These are phyloP conservation scores for Wickerhamiella alocasiicola DNA, from an alignment of 805 yeast genomes.

Conservation along the genomic window DNA sequence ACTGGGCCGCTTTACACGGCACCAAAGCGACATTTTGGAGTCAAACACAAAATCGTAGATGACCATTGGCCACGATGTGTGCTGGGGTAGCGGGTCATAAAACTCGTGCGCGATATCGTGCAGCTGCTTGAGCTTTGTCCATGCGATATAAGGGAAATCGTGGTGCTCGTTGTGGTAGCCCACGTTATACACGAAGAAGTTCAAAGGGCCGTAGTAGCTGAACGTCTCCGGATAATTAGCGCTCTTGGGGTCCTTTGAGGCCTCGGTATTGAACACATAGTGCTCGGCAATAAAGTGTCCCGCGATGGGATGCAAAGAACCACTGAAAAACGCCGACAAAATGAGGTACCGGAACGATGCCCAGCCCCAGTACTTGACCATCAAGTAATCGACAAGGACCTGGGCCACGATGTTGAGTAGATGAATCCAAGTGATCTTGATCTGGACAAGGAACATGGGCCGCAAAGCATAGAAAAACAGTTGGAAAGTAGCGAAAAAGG, in stretches of 20 bases:
- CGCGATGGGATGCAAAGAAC: constrained; percentile 85
- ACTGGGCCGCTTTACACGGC: constrained; percentile 56
- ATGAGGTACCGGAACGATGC: constrained; percentile 54
- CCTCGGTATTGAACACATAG: constrained; percentile 45
- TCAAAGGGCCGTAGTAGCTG: constrained; percentile 75
- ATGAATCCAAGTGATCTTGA: constrained; percentile 66
- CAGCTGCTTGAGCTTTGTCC: constrained; percentile 64
- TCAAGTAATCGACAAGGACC: constrained; percentile 40
- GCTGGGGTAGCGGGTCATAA: constrained; percentile 66
- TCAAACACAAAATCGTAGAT: constrained; percentile 58
- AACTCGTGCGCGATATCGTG: constrained; percentile 63
- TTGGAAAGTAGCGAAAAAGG: constrained; percentile 83
- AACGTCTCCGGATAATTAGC: constrained; percentile 54
- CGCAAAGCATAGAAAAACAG: constrained; percentile 79
- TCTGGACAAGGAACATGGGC: constrained; percentile 73
- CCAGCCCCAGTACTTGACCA: constrained; percentile 52
- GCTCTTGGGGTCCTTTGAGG: constrained; percentile 17
- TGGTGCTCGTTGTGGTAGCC: constrained; percentile 94
- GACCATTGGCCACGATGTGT: constrained; percentile 68
- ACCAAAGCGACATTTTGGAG: constrained; percentile 59
- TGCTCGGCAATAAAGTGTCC: constrained; percentile 97
- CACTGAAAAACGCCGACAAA: constrained; percentile 73
- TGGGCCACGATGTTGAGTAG: constrained; percentile 53
- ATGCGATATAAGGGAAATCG: constrained; percentile 87
- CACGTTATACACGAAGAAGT: constrained; percentile 76